Conservation (phyloP, 2,329 filamentous ascomycete genomes). For the Emergomyces pasteurianus region DNA sequence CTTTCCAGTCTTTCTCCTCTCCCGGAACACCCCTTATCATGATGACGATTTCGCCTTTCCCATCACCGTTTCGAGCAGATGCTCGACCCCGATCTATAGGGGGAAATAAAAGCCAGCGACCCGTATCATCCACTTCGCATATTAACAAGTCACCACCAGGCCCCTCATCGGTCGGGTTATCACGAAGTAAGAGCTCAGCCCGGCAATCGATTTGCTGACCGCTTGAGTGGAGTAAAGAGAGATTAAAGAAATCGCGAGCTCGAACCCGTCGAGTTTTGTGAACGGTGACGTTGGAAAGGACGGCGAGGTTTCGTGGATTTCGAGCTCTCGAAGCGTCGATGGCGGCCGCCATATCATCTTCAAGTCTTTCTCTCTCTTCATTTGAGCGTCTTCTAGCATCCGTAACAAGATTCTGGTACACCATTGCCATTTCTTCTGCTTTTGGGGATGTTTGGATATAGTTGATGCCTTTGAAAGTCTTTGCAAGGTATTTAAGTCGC, state of each 20-base stretch:
- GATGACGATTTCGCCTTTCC: slow-evolving; percentile 61
- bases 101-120: slow-evolving; percentile 81
- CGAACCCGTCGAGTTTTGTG: slow-evolving; percentile 70
- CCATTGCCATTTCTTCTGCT: slow-evolving; percentile 46
- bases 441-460: slow-evolving; percentile 34
- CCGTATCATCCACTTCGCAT: slow-evolving; percentile 69
- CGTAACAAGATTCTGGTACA: slow-evolving; percentile 61
- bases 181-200: slow-evolving; percentile 74
- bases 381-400: slow-evolving; percentile 63
- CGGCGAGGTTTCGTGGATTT: slow-evolving; percentile 64
- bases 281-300: slow-evolving; percentile 57
- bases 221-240: slow-evolving; percentile 76
- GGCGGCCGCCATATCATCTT: slow-evolving; percentile 74
- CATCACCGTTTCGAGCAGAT: slow-evolving; percentile 67
- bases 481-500: slow-evolving; percentile 75
- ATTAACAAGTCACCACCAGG: slow-evolving; percentile 78
- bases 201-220: slow-evolving; percentile 83
- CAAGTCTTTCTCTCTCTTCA: slow-evolving; percentile 59
- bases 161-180: slow-evolving; percentile 56
- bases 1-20: slow-evolving; percentile 59
- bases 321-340: slow-evolving; percentile 73
- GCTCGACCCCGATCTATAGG: slow-evolving; percentile 62
- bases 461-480: slow-evolving; percentile 57
- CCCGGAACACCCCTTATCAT: slow-evolving; percentile 69
- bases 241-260: slow-evolving; percentile 79